Base-by-base conservation (phyloP, 345 rosid genomes). In the Gossypium bickii region DNA sequence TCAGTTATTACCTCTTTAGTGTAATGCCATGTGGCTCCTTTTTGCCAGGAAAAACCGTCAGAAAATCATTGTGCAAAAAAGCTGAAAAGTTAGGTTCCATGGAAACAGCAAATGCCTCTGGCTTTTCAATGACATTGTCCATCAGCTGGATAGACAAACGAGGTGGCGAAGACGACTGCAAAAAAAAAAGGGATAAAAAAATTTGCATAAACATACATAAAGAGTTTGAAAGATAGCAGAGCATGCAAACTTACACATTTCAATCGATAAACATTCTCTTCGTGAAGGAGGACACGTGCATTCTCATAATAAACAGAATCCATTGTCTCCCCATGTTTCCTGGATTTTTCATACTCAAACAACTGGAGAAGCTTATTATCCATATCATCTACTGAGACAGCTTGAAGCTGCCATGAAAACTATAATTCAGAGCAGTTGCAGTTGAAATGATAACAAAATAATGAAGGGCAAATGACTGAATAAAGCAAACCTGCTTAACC, bases 291-390 rank as follows among this genome's bases (percentile, higher is more conserved):
- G 68, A 89, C 89, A 49, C 96, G 89, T 10, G 89, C 89, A 82
- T 93, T 95, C 82, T 91, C 97, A 68, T 85, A 83, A 78, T 95
- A 93, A 43, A 91, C 93, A 1, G 88, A 84, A 78, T 93, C 94
- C 57, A 87, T 73, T 45, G 77, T 87, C 80, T 82, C 91, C 74
- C 84, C 86, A 70, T 78, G 79, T 79, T 81, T 87, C 67, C 98
- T 86, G 75, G 91, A 85, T 76, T 82, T 91, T 75, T 93, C 98
- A 62, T 89, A 95, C 75, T 93, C 98, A 57, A 86, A 84, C 78
- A 93, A 80, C 77, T 88, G 97, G 83, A 93, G 92, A 75, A 95
- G 93, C 80, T 93, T 95, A 79, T 76, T 81, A 78, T 91, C 94
- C 91, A 87, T 86, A 74, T 95, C 98, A 75, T 93, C 99, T 24